Percentiles rank a stretch among this genome's conserved stretches.
Conservation (phyloP, 2,329 filamentous ascomycete genomes). For the Fusarium penzigii region DNA sequence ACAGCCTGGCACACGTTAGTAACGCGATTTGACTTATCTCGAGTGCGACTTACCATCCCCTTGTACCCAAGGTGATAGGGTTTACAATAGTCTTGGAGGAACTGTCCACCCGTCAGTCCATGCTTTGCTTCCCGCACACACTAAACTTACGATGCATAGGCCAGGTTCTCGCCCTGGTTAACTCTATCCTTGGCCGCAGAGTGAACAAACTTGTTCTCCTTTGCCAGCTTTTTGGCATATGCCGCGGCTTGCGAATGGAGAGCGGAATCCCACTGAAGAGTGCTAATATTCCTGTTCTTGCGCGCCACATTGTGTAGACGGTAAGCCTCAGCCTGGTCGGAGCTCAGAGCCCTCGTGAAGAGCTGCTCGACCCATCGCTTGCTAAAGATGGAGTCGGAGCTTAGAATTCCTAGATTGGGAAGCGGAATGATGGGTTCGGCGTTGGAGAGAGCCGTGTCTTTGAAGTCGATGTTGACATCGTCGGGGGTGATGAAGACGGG, state of each 20-base stretch:
- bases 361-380: slow-evolving; percentile 3
- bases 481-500: no score
- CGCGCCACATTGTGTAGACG: slow-evolving; percentile 21
- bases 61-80: slow-evolving; percentile 15
- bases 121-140: neutral
- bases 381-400: neutral
- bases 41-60: slow-evolving; percentile 12
- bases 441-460: no score
- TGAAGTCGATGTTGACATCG: no score
- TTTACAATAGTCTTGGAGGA: slow-evolving; percentile 9
- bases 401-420: no score
- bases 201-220: slow-evolving; percentile 14
- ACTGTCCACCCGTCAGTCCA: neutral
- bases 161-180: slow-evolving; percentile 25
- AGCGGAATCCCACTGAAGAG: slow-evolving; percentile 13
- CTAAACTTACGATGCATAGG: slow-evolving; percentile 13
- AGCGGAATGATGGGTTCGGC: no score
- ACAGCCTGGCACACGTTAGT: slow-evolving; percentile 8
- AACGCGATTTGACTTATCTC: accelerated
- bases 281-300: slow-evolving; percentile 13
- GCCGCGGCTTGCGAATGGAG: slow-evolving; percentile 13
- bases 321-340: slow-evolving; percentile 17
- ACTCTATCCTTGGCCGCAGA: slow-evolving; percentile 7
- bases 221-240: slow-evolving; percentile 21
- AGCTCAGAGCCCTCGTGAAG: slow-evolving; percentile 9